phyloP scores from a whole-genome alignment of 2,329 filamentous ascomycete genomes.

The Falciphora oryzae region DNA sequence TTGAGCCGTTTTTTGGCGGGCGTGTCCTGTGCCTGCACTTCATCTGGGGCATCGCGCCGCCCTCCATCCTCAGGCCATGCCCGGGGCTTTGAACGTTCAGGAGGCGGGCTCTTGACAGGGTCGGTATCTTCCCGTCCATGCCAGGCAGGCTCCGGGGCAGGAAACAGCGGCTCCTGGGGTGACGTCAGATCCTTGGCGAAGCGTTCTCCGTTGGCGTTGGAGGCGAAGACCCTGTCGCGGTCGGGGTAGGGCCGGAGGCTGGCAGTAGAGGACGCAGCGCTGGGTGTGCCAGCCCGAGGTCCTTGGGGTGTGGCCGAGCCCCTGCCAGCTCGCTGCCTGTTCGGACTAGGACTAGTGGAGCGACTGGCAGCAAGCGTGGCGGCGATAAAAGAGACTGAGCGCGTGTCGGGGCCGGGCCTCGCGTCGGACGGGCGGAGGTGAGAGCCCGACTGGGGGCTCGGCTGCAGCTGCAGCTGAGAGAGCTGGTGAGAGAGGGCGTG shows the following conservation, averaged over 20 bases:
- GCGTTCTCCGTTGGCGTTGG: neutral
- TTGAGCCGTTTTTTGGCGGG: conserved; percentile 5
- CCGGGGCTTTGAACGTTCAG: neutral
- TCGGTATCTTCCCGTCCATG: conserved; percentile 20
- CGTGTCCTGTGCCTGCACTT: neutral
- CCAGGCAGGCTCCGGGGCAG: conserved; percentile 38
- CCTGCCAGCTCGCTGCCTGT: conserved; percentile 22
- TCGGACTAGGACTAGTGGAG: conserved; percentile 47
- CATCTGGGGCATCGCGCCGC: neutral
- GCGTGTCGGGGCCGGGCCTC: conserved; percentile 28
- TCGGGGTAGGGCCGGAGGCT: conserved; percentile 19
- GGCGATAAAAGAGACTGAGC: conserved; percentile 52
- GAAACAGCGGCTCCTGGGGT: neutral
- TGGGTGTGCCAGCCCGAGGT: neutral
- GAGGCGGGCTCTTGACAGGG: conserved; percentile 28
- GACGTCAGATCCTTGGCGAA: neutral
- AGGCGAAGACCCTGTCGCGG: neutral
- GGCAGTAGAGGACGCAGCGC: conserved; percentile 19
- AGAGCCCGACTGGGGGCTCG: conserved; percentile 2
- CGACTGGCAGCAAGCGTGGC: conserved; percentile 58
- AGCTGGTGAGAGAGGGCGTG: conserved; percentile 20
- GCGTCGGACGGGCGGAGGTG: conserved; percentile 14
- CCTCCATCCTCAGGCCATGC: neutral
- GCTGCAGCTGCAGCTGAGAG: conserved; percentile 15
- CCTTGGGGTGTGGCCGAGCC: conserved; percentile 16